Base-by-base conservation (phyloP, 257 asterid species). In the Rehmannia glutinosa region DNA sequence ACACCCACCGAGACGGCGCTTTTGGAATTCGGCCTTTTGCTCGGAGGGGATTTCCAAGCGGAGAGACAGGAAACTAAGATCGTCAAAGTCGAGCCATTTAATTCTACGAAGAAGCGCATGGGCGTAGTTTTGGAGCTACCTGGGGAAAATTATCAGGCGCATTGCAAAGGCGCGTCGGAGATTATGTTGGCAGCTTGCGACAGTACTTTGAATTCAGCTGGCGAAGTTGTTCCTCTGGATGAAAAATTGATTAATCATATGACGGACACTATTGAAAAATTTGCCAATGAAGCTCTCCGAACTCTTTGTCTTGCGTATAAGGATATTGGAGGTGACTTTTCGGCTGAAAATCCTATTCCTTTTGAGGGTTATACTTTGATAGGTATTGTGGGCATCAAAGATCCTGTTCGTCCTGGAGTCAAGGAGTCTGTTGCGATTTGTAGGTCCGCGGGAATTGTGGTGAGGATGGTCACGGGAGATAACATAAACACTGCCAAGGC, bases 391-490 rank as follows among this genome's bases (percentile, higher is more conserved):
- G 97, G 97, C 36, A 90, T 90, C 64, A 90, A 87, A 71, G 97
- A 90, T 82, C 97, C 97, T 4, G 92, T 90, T 71, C 92, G 97
- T 28, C 89, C 89, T 15, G 96, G 97, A 71, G 97, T 90, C 39
- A 90, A 81, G 90, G 95, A 87, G 75, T 90, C 97, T 36, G 97
- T 90, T 54, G 87, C 90, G 15, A 84, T 86, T 62, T 90, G 97
- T 77, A 80, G 78, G 78, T 81, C 97, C 9, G 94, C 97, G 30
- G 97, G 97, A 45, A 86, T 90, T 63, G 72, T 62, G 28, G 97
- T 91, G 65, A 73, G 97, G 62, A 91, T 91, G 97, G 95, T 91
- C 45, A 91, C 97, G 1, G 97, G 97, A 33, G 97, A 91, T 70
- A 91, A 91, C 74, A 89, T 91, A 53, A 84, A 82, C 74, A 91